These are phyloP conservation scores for Globisporangium paroecandrum DNA, from an alignment of 352 stramenopile species.

Conservation along the genomic window DNA sequence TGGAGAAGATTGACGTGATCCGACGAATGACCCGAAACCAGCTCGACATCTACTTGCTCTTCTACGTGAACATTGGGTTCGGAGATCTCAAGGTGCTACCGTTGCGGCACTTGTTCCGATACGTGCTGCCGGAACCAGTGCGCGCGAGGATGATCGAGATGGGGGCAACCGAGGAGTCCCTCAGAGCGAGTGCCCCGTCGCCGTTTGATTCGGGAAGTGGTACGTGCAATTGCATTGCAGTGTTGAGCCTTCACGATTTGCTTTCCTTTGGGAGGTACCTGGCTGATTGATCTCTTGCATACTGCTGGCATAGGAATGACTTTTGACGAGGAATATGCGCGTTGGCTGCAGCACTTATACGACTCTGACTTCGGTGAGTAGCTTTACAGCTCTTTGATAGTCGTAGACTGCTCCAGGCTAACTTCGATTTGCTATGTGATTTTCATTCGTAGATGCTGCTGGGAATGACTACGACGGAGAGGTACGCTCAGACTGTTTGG, in stretches of 20 bases:
- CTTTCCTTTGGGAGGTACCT: background rate
- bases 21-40: slow-evolving; percentile 42
- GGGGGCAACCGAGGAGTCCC: slow-evolving; percentile 63
- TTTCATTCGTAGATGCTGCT: slow-evolving; percentile 29
- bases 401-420: background rate
- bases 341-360: slow-evolving; percentile 85
- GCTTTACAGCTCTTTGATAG: slow-evolving; percentile 2
- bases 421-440: background rate
- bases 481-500: slow-evolving; percentile 22
- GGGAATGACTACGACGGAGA: slow-evolving; percentile 54
- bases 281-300: background rate
- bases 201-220: slow-evolving; percentile 56
- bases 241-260: background rate
- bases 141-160: slow-evolving; percentile 64
- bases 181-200: slow-evolving; percentile 61
- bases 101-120: slow-evolving; percentile 74
- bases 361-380: slow-evolving; percentile 78
- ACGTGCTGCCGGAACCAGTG: slow-evolving; percentile 57
- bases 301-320: slow-evolving; percentile 38
- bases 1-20: slow-evolving; percentile 85
- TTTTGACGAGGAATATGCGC: slow-evolving; percentile 86
- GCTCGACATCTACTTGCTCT: slow-evolving; percentile 74
- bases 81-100: slow-evolving; percentile 56
- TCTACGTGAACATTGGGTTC: slow-evolving; percentile 61
- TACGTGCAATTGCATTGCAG: slow-evolving; percentile 14